Percentiles rank a stretch among this genome's conserved stretches.
These are phyloP conservation scores for Geotrichum candidum DNA, from an alignment of 1,139 yeast genomes.

Conservation along the genomic window DNA sequence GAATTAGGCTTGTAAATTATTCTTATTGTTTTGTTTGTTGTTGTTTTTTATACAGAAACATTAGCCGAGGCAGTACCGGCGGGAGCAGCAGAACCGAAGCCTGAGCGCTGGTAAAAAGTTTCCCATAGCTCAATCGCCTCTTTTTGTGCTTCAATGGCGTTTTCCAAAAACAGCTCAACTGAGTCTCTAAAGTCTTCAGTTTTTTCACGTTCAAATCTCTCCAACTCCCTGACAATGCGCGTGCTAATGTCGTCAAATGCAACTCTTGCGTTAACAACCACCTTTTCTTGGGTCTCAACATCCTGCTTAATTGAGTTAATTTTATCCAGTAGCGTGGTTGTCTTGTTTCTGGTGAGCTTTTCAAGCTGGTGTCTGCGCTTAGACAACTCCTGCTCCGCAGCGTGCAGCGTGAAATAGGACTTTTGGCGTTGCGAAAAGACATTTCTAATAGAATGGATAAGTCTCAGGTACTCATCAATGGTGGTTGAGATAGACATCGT, in stretches of 20 bases:
- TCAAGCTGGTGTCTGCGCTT: constrained; percentile 47
- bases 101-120: constrained; percentile 43
- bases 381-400: constrained; percentile 45
- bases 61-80: neutral
- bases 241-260: constrained; percentile 57
- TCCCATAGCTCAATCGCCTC: constrained; percentile 95
- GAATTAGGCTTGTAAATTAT: neutral
- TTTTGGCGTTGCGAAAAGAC: constrained; percentile 73
- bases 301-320: constrained; percentile 50
- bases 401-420: constrained; percentile 55
- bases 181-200: constrained; percentile 82
- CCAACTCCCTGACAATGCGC: constrained; percentile 63
- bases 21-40: constrained; percentile 42
- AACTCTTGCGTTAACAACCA: constrained; percentile 50
- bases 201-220: constrained; percentile 65
- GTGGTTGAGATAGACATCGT: constrained; percentile 81
- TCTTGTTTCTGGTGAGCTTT: constrained; percentile 42
- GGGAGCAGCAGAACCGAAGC: neutral
- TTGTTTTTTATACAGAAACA: constrained; percentile 28
- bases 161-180: constrained; percentile 85
- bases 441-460: constrained; percentile 68
- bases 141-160: constrained; percentile 88
- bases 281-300: constrained; percentile 52
- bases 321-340: constrained; percentile 61
- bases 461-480: constrained; percentile 77